phyloP scores from a whole-genome alignment of 768 basidiomycete genomes.

The Boletus pseudopeckii region DNA sequence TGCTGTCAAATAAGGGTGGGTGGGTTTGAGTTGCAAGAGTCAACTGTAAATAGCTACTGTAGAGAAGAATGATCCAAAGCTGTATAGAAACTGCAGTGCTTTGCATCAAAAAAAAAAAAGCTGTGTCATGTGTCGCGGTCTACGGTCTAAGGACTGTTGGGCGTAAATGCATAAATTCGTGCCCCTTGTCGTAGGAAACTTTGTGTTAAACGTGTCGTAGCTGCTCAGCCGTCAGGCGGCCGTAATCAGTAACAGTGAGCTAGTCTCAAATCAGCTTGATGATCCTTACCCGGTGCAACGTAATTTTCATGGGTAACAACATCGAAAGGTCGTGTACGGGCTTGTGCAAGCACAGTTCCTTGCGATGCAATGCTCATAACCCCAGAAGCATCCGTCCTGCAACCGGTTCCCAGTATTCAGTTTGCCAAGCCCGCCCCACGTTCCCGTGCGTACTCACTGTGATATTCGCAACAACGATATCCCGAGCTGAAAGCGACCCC shows the following conservation, averaged over 20 bases:
- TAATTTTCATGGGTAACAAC: constrained; percentile 73
- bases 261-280: constrained; percentile 20
- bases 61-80: constrained; percentile 26
- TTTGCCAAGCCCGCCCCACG: constrained; percentile 8
- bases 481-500: constrained; percentile 72
- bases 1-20: constrained; percentile 11
- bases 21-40: constrained; percentile 8
- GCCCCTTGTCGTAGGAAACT: constrained; percentile 58
- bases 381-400: constrained; percentile 50
- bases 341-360: constrained; percentile 65
- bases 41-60: constrained; percentile 24
- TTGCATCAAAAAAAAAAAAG: constrained; percentile 2
- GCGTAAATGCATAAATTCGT: constrained; percentile 51
- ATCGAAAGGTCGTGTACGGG: constrained; percentile 74
- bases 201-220: constrained; percentile 51
- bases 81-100: constrained; percentile 14
- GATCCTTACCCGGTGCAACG: constrained; percentile 68
- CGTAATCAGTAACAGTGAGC: constrained; percentile 12
- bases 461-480: constrained; percentile 72
- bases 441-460: constrained; percentile 49
- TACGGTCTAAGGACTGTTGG: constrained; percentile 34
- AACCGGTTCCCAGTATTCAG: constrained; percentile 19
- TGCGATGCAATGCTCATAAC: constrained; percentile 50
- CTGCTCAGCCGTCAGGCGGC: constrained; percentile 25
- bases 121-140: constrained; percentile 12